Percentiles rank a stretch among this genome's conserved stretches.
Conservation (phyloP, 208 protist genomes). For the Wallacemonas sp. region DNA sequence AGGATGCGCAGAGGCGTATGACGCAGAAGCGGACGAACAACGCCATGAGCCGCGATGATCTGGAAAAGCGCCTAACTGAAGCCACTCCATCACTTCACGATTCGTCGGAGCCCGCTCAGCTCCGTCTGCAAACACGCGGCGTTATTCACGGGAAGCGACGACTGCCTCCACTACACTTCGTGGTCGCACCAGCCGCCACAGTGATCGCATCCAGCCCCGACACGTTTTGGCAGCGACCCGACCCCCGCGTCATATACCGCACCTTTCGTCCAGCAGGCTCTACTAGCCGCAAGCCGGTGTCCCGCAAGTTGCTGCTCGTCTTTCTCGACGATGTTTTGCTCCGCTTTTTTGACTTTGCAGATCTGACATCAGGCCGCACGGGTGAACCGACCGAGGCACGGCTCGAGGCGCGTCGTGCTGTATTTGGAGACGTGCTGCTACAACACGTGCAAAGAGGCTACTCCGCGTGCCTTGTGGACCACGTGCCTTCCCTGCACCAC, state of each 20-base stretch:
- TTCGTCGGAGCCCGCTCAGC: not conserved
- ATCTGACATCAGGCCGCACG: too few species aligned
- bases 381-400: not conserved
- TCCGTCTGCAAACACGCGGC: slow-evolving; percentile 33
- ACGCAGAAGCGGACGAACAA: slow-evolving; percentile 6
- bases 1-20: slow-evolving; percentile 8
- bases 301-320: slow-evolving; percentile 63
- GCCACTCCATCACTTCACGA: not conserved
- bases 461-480: slow-evolving; percentile 76
- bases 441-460: slow-evolving; percentile 56
- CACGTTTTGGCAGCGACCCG: slow-evolving; percentile 50
- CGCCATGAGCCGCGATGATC: slow-evolving; percentile 28
- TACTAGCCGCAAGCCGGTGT: slow-evolving; percentile 24
- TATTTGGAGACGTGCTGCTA: slow-evolving; percentile 13
- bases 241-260: slow-evolving; percentile 70
- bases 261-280: slow-evolving; percentile 42
- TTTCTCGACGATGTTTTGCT: slow-evolving; percentile 74
- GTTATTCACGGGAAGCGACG: slow-evolving; percentile 36
- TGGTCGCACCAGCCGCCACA: slow-evolving; percentile 15
- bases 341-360: not conserved
- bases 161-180: slow-evolving; percentile 60
- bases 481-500: slow-evolving; percentile 82
- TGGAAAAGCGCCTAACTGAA: slow-evolving; percentile 22
- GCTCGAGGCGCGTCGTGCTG: not conserved
- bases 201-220: slow-evolving; percentile 23